Evolutionary conservation across 495 filamentous ascomycete genomes (phyloP).

Genomic region (Xanthoparmelia taractica): DNA sequence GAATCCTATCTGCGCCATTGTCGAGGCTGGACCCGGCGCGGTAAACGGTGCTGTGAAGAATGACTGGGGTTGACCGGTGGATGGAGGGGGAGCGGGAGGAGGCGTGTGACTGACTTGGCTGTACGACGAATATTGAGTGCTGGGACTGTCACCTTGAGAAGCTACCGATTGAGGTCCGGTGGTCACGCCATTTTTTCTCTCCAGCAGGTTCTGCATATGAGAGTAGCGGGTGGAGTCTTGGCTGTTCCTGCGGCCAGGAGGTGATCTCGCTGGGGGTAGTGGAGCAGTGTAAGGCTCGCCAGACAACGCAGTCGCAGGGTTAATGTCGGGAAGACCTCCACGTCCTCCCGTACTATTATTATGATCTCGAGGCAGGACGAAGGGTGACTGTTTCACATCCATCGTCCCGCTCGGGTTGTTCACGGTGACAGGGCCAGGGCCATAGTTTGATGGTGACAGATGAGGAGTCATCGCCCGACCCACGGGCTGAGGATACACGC

Average conservation of each 20-base stretch:
- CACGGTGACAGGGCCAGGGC: conserved; percentile 40
- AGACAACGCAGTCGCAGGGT: conserved; percentile 27
- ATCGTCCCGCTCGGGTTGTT: conserved; percentile 35
- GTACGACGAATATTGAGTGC: conserved; percentile 44
- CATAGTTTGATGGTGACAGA: conserved; percentile 49
- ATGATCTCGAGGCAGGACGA: conserved; percentile 29
- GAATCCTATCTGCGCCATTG: conserved; percentile 23
- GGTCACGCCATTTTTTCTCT: conserved; percentile 33
- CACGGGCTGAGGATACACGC: conserved; percentile 34
- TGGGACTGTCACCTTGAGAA: conserved; percentile 51
- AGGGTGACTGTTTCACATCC: conserved; percentile 43
- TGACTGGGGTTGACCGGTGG: conserved; percentile 27
- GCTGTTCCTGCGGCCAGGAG: conserved; percentile 23
- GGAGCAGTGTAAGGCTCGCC: conserved; percentile 25
- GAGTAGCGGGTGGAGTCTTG: conserved; percentile 18
- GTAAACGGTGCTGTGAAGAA: conserved; percentile 29
- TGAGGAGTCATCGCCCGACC: conserved; percentile 50
- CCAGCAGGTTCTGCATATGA: conserved; percentile 10
- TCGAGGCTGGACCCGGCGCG: conserved; percentile 26
- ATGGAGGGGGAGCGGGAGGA: conserved; percentile 18
- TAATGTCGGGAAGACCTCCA: conserved; percentile 11
- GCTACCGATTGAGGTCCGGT: conserved; percentile 30
- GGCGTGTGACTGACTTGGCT: conserved; percentile 40
- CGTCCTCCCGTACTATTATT: conserved; percentile 8
- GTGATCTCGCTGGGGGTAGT: conserved; percentile 30